A percentile compares a stretch with the other conserved stretches of the same genome.
Conservation (phyloP, 139 green algal genomes). For the Coelastrella sp. region DNA sequence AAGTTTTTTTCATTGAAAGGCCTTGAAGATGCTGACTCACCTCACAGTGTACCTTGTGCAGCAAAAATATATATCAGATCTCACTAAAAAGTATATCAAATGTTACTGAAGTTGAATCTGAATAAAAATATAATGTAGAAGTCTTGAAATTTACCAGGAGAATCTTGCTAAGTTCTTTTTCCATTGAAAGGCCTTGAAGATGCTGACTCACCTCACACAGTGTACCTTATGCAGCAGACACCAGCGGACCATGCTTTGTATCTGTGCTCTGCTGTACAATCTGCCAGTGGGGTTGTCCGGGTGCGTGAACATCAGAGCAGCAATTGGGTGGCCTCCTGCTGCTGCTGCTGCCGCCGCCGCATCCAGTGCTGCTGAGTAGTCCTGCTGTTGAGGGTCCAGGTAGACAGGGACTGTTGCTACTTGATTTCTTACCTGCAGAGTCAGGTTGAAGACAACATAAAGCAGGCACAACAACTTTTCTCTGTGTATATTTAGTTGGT, state of each 20-base stretch:
- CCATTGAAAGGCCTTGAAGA: background rate
- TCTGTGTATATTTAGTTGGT: too few species aligned
- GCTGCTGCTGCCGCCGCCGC: constrained; percentile 41
- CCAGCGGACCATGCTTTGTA: constrained; percentile 72
- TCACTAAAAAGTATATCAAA: too few species aligned
- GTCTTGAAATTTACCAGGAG: too few species aligned
- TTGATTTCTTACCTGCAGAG: constrained; percentile 59
- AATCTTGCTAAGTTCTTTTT: too few species aligned
- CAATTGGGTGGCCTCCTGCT: constrained; percentile 48
- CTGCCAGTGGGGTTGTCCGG: constrained; percentile 83
- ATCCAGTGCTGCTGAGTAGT: constrained; percentile 59
- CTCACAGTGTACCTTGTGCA: too few species aligned
- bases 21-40: too few species aligned
- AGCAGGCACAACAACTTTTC: background rate
- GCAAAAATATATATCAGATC: too few species aligned
- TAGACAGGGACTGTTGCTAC: constrained; percentile 63
- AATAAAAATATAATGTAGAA: too few species aligned
- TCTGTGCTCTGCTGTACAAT: constrained; percentile 54
- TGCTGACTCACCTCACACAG: constrained; percentile 66
- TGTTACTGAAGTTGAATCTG: too few species aligned
- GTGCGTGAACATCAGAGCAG: constrained; percentile 73
- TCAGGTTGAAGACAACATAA: background rate
- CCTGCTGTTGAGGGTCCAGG: constrained; percentile 51
- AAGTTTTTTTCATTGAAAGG: too few species aligned
- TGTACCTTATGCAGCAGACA: constrained; percentile 69